These are phyloP conservation scores for Gossypium thurberi DNA, from an alignment of 345 rosid species.

Conservation along the genomic window DNA sequence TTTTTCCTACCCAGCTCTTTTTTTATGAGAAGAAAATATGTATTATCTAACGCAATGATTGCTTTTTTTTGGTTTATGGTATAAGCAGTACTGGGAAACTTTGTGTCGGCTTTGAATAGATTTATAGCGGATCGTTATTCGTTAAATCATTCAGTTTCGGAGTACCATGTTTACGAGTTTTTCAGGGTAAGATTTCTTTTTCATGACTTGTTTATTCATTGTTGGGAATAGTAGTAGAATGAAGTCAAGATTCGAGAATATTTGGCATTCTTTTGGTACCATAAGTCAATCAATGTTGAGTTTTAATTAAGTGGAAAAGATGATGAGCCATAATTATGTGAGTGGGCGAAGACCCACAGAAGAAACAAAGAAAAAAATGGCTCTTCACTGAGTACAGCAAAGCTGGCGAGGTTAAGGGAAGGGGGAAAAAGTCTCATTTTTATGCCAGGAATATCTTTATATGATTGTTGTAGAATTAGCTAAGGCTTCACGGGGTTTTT, in stretches of 20 bases:
- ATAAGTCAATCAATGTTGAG: not conserved
- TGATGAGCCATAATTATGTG: not conserved
- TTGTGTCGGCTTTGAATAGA: conserved; percentile 85
- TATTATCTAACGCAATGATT: not conserved
- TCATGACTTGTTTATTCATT: not conserved
- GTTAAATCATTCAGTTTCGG: conserved; percentile 65
- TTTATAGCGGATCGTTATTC: conserved; percentile 87
- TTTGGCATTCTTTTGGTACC: not conserved
- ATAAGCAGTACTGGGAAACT: conserved; percentile 81
- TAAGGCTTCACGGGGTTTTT: not conserved
- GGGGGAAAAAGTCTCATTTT: not conserved
- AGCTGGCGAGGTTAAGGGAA: not conserved
- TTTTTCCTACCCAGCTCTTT: not conserved
- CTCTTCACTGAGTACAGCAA: not conserved
- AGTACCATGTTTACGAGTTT: conserved; percentile 92
- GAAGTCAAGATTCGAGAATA: not conserved
- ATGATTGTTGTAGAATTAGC: not conserved
- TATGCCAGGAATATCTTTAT: not conserved
- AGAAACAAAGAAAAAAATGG: not conserved
- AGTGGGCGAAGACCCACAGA: not conserved
- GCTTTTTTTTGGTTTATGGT: conserved; percentile 11
- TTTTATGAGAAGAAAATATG: not conserved
- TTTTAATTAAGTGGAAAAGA: not conserved
- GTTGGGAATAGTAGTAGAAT: not conserved
- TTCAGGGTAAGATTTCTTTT: conserved; percentile 55